phyloP scores from a whole-genome alignment of 441 rosid genomes.

The Raphanus hybrid region DNA sequence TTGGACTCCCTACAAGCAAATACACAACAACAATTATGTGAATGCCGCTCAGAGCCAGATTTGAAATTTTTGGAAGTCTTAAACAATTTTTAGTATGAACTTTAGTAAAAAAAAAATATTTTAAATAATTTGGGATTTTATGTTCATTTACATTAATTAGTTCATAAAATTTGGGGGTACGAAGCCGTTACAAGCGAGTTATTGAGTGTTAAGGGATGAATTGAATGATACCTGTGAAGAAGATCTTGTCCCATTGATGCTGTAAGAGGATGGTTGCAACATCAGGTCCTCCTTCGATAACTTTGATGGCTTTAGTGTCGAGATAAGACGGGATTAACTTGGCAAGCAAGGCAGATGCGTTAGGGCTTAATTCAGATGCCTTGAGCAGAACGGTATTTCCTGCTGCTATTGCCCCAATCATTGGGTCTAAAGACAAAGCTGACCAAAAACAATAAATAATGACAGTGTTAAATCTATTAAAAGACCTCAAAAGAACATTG shows the following conservation, averaged over 20 bases:
- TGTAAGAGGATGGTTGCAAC: conserved; percentile 56
- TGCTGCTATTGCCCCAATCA: conserved; percentile 89
- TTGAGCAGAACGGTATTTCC: conserved; percentile 83
- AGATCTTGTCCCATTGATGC: conserved; percentile 90
- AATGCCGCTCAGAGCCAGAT: too few species aligned
- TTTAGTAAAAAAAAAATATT: too few species aligned
- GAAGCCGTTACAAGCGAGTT: neutral
- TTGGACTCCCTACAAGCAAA: conserved; percentile 64
- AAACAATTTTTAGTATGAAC: too few species aligned
- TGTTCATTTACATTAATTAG: too few species aligned
- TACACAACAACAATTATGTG: too few species aligned
- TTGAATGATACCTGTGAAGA: conserved; percentile 68
- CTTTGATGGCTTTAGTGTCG: conserved; percentile 65
- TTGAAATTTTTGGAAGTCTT: too few species aligned
- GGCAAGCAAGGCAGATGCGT: conserved; percentile 61
- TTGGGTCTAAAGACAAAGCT: conserved; percentile 78
- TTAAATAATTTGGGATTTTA: too few species aligned
- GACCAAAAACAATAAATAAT: conserved; percentile 32
- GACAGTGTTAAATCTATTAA: neutral
- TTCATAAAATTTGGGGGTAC: neutral
- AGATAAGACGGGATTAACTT: conserved; percentile 63
- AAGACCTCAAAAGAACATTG: neutral
- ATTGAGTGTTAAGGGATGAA: neutral
- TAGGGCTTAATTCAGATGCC: conserved; percentile 78
- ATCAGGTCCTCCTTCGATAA: conserved; percentile 67